These are phyloP conservation scores for Colletotrichum sp. DNA, from an alignment of 2,329 filamentous ascomycete species.

Conservation along the genomic window DNA sequence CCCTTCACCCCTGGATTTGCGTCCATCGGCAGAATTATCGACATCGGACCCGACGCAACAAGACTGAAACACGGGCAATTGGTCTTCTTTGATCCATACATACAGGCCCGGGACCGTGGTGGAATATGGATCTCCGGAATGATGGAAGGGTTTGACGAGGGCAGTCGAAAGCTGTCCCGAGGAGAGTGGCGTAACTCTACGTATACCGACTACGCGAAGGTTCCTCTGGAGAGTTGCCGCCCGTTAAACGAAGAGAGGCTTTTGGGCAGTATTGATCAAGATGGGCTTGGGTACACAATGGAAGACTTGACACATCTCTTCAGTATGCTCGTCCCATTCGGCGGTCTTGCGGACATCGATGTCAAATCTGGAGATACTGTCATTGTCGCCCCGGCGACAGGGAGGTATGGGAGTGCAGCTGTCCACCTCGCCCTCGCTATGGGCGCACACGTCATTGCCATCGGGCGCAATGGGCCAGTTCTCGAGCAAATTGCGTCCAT, in stretches of 20 bases:
- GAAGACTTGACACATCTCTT: slow-evolving; percentile 43
- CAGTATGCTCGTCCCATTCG: slow-evolving; percentile 45
- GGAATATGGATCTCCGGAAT: slow-evolving; percentile 32
- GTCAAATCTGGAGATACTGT: slow-evolving; percentile 53
- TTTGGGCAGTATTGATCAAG: neutral
- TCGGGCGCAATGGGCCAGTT: slow-evolving; percentile 45
- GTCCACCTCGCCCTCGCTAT: slow-evolving; percentile 54
- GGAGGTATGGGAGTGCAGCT: slow-evolving; percentile 51
- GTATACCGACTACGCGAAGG: slow-evolving; percentile 31
- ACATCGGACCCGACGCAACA: slow-evolving; percentile 36
- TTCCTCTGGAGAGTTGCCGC: slow-evolving; percentile 39
- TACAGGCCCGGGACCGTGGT: slow-evolving; percentile 33
- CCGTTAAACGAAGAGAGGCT: slow-evolving; percentile 33
- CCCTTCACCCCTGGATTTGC: slow-evolving; percentile 36
- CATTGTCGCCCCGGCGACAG: slow-evolving; percentile 56
- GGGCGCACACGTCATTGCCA: slow-evolving; percentile 57
- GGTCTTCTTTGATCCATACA: slow-evolving; percentile 34
- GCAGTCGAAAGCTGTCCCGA: slow-evolving; percentile 26
- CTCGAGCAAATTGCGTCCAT: slow-evolving; percentile 34
- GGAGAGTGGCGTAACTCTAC: slow-evolving; percentile 34
- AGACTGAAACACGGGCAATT: slow-evolving; percentile 35
- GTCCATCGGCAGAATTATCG: slow-evolving; percentile 38
- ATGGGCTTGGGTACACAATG: slow-evolving; percentile 42
- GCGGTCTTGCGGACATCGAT: slow-evolving; percentile 45
- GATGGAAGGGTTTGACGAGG: slow-evolving; percentile 27